Evolutionary conservation across 1,284 basidiomycete species (phyloP), one percentile per base, ranked within the genome.

Genomic region (Malassezia vespertilionis): DNA sequence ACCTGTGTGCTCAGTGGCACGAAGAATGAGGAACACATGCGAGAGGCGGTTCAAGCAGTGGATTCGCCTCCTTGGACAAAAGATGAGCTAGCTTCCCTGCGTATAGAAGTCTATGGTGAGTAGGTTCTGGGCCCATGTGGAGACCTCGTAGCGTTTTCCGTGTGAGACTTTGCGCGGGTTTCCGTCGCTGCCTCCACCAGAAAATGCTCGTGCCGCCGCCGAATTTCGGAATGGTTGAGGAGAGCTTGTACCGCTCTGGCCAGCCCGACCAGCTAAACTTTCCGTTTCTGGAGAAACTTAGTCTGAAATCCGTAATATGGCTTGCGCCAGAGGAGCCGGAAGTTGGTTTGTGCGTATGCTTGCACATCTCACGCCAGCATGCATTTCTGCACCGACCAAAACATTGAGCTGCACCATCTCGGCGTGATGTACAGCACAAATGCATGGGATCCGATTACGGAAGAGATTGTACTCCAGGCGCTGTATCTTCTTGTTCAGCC

Each of bases 251-350:
- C 52, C 69, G 76, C 3, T 76, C 74, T 14, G 75, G 75, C 8
- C 75, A 77, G 56, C 76, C 76, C 1, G 74, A 75, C 33, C 74
- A 76, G 53, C 72, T 76, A 55, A 76, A 76, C 63, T 75, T 76
- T 52, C 74, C 74, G 1, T 77, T 77, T 46, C 62, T 77, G 22
- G 75, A 76, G 57, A 74, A 75, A 55, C 70, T 77, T 17, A 63
- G 71, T 6, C 61, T 77, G 33, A 72, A 69, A 47, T 73, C 71
- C 4, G 71, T 77, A 41, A 74, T 77, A 52, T 77, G 75, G 75
- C 73, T 77, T 4, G 76, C 76, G 0, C 75, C 76, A 1, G 75
- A 77, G 57, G 74, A 76, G 39, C 75, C 76, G 0, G 72, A 73
- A 8, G 69, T 73, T 2, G 72, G 73, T 33, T 73, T 77, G 75